Conservation (phyloP, 768 basidiomycete genomes). For the Suillus weaverae region DNA sequence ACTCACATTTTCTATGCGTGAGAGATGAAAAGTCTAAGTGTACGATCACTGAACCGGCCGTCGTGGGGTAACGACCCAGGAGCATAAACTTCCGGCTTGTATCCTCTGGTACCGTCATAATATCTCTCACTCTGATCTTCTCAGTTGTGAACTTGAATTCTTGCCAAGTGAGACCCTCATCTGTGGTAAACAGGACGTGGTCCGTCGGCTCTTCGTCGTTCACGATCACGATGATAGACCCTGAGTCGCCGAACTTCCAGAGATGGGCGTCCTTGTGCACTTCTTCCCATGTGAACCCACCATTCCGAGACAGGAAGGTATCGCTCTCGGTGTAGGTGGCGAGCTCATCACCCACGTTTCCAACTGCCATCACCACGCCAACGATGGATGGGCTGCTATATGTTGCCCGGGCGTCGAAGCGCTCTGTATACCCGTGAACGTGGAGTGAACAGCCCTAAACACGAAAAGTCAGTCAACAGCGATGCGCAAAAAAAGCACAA, state of each 20-base stretch:
- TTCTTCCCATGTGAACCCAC: constrained; percentile 97
- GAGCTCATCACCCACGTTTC: constrained; percentile 88
- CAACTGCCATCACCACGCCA: constrained; percentile 93
- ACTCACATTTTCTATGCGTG: constrained; percentile 74
- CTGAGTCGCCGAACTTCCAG: constrained; percentile 98
- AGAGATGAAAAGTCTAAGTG: constrained; percentile 88
- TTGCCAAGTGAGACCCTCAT: constrained; percentile 86
- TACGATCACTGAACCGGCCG: constrained; percentile 51
- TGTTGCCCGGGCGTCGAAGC: constrained; percentile 84
- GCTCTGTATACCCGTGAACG: constrained; percentile 94
- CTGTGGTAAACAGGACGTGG: constrained; percentile 82
- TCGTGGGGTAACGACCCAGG: constrained; percentile 59
- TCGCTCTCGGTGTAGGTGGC: constrained; percentile 83
- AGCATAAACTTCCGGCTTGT: constrained; percentile 90
- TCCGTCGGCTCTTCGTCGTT: constrained; percentile 95
- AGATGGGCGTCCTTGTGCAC: constrained; percentile 97
- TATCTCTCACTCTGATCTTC: constrained; percentile 67
- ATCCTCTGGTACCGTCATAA: constrained; percentile 87
- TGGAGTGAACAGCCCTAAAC: constrained; percentile 80
- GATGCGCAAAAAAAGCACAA: background rate
- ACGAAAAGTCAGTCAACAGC: constrained; percentile 7
- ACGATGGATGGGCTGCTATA: constrained; percentile 91
- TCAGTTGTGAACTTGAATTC: constrained; percentile 81
- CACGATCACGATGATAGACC: constrained; percentile 88
- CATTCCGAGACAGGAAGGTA: constrained; percentile 95